Percentiles rank a stretch among this genome's conserved stretches.
These are phyloP conservation scores for Clavaria fumosa DNA, from an alignment of 768 basidiomycete genomes.

Conservation along the genomic window DNA sequence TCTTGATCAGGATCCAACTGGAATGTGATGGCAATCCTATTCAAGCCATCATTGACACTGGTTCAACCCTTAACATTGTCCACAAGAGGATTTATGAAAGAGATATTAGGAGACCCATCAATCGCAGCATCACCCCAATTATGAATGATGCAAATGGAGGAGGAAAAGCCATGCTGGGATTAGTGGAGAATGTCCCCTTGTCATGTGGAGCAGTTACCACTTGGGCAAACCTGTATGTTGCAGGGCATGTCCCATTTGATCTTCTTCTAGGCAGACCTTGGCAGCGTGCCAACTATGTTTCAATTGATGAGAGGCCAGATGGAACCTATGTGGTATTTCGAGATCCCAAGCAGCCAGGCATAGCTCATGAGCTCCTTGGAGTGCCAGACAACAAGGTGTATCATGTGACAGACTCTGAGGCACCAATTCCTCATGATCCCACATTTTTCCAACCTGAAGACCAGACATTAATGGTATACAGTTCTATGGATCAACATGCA, in stretches of 20 bases:
- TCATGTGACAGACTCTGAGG: neutral
- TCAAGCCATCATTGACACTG: constrained; percentile 15
- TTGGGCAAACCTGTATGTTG: constrained; percentile 12
- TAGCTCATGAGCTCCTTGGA: neutral
- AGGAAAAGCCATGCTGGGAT: constrained; percentile 11
- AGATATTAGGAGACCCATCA: constrained; percentile 7
- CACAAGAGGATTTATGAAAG: constrained; percentile 6
- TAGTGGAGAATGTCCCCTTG: constrained; percentile 12
- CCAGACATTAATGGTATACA: neutral
- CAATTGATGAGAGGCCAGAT: constrained; percentile 2
- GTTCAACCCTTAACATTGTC: constrained; percentile 17
- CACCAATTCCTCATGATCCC: neutral
- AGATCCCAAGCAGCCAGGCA: neutral
- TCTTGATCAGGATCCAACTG: constrained; percentile 10
- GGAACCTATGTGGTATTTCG: constrained; percentile 4
- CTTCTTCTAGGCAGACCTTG: constrained; percentile 3
- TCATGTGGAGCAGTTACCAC: constrained; percentile 13
- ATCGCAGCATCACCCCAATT: constrained; percentile 4
- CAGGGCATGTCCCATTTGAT: constrained; percentile 2
- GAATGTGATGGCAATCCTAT: constrained; percentile 6
- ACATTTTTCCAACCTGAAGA: neutral
- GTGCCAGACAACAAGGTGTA: neutral
- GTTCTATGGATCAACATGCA: neutral
- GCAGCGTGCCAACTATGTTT: constrained; percentile 4
- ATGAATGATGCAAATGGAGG: constrained; percentile 20